phyloP scores from a whole-genome alignment of 768 basidiomycete species.

The Tylopilus sp. region DNA sequence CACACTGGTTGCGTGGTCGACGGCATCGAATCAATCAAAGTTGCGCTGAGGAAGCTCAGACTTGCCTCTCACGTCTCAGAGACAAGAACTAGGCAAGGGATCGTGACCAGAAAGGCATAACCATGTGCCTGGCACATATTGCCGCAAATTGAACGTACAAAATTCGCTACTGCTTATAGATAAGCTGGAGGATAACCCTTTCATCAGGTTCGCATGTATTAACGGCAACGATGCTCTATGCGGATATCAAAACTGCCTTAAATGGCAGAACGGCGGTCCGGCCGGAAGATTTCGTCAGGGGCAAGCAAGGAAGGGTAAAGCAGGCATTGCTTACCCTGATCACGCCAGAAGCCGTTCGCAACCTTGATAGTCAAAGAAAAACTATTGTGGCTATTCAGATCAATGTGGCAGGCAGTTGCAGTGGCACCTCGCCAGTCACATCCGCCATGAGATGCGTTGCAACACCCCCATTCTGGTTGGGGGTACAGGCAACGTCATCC shows the following conservation, averaged over 20 bases:
- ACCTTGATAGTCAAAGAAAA: conserved; percentile 17
- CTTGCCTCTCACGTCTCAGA: conserved; percentile 13
- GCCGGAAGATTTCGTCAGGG: conserved; percentile 17
- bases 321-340: conserved; percentile 17
- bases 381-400: conserved; percentile 6
- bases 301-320: conserved; percentile 8
- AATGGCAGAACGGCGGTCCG: conserved; percentile 7
- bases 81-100: conserved; percentile 2
- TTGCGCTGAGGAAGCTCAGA: neutral
- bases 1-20: conserved; percentile 1
- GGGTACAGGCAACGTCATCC: conserved; percentile 24
- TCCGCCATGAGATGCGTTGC: conserved; percentile 16
- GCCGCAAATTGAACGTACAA: conserved; percentile 6
- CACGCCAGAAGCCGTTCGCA: conserved; percentile 18
- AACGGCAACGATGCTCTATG: conserved; percentile 11
- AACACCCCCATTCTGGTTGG: conserved; percentile 10
- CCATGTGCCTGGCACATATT: conserved; percentile 14
- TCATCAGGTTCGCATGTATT: conserved; percentile 6
- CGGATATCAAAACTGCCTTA: conserved; percentile 1
- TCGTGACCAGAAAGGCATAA: conserved; percentile 10
- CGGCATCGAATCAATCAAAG: conserved; percentile 11
- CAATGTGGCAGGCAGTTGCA: conserved; percentile 21
- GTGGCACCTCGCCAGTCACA: conserved; percentile 15
- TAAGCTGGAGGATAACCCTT: conserved; percentile 9
- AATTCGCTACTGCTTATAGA: conserved; percentile 4